These are phyloP conservation scores for Chenopodium quinoa DNA, from an alignment of 148 eudicot genomes.

Conservation along the genomic window DNA sequence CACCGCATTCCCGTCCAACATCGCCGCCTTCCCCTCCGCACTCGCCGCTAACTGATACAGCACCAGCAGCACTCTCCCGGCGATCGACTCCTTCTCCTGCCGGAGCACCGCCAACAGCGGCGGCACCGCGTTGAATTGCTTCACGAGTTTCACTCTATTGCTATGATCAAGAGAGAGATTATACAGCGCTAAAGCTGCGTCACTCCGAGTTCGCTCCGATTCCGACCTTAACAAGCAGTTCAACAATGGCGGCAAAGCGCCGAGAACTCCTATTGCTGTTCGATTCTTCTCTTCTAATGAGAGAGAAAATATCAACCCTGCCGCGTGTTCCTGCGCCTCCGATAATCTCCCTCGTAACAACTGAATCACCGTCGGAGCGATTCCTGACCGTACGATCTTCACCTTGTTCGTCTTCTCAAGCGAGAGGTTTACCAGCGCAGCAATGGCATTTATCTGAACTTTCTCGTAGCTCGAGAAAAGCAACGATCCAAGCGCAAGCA, in stretches of 20 bases:
- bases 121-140: constrained; percentile 60
- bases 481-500: constrained; percentile 37
- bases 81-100: constrained; percentile 30
- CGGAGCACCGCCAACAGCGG: constrained; percentile 45
- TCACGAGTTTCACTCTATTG: constrained; percentile 68
- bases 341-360: constrained; percentile 43
- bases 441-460: constrained; percentile 70
- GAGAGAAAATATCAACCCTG: constrained; percentile 75
- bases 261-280: constrained; percentile 79
- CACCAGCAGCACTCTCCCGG: constrained; percentile 57
- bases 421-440: constrained; percentile 74
- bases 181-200: constrained; percentile 77
- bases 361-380: constrained; percentile 60
- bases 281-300: constrained; percentile 79
- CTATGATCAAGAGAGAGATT: constrained; percentile 62
- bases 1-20: constrained; percentile 79
- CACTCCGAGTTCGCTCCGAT: constrained; percentile 60
- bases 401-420: constrained; percentile 67
- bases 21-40: constrained; percentile 62
- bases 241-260: constrained; percentile 72
- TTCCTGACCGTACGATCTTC: constrained; percentile 73
- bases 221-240: constrained; percentile 65
- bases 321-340: constrained; percentile 80
- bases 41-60: constrained; percentile 70
- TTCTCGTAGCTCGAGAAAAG: constrained; percentile 47